phyloP scores from a whole-genome alignment of 1,284 basidiomycete species.

The Moniliophthora roreri region DNA sequence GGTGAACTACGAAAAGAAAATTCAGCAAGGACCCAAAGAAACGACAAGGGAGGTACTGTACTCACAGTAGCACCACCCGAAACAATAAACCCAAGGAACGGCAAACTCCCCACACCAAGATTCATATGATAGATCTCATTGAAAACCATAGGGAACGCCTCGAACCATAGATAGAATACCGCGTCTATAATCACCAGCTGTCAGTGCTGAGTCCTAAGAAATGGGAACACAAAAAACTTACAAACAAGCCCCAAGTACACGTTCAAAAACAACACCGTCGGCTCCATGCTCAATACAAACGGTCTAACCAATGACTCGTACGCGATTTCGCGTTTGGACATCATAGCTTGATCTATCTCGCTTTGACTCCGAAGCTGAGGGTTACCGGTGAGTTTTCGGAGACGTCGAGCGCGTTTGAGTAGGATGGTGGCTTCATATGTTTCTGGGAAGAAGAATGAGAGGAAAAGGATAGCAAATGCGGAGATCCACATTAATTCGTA shows the following conservation, averaged over 20 bases:
- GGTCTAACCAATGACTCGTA: conserved; percentile 35
- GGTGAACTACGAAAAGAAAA: conserved; percentile 12
- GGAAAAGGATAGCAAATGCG: conserved; percentile 41
- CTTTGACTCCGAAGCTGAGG: conserved; percentile 22
- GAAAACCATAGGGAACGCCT: conserved; percentile 34
- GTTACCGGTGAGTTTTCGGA: conserved; percentile 30
- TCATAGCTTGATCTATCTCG: conserved; percentile 20
- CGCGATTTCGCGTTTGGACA: conserved; percentile 22
- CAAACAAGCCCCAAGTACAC: conserved; percentile 43
- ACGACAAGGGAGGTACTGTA: neutral
- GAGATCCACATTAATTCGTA: conserved; percentile 56
- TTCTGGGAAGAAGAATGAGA: conserved; percentile 8
- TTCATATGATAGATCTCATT: conserved; percentile 34
- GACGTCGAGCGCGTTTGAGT: conserved; percentile 25
- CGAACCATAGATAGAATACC: conserved; percentile 26
- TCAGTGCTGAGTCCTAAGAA: neutral
- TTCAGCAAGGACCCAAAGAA: neutral
- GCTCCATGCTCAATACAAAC: conserved; percentile 41
- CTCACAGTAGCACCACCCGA: conserved; percentile 23
- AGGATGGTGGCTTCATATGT: conserved; percentile 47
- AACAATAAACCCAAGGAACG: conserved; percentile 47
- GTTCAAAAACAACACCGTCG: conserved; percentile 39
- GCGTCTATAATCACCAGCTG: conserved; percentile 24
- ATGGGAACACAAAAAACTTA: conserved; percentile 6
- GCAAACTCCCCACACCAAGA: conserved; percentile 39